Evolutionary conservation across 2,329 filamentous ascomycete genomes (phyloP).

Genomic region (Ophiocordyceps robertsii): DNA sequence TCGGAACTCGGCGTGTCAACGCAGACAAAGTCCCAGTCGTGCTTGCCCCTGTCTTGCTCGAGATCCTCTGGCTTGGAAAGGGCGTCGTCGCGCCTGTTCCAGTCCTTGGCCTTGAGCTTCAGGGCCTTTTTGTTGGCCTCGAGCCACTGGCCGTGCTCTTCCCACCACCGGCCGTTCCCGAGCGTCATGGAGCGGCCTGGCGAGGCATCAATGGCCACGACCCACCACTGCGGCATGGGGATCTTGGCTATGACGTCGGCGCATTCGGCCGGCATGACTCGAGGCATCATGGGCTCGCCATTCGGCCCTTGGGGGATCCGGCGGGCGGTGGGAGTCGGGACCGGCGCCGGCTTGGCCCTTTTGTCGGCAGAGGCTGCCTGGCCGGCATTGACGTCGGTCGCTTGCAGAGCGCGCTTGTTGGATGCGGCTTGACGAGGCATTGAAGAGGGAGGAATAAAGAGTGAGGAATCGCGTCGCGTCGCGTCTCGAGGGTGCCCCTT

Average conservation of each 20-base stretch:
- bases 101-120: slow-evolving; percentile 5
- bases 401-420: no score
- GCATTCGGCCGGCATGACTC: slow-evolving; percentile 6
- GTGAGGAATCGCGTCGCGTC: no score
- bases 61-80: slow-evolving; percentile 4
- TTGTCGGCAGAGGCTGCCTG: no score
- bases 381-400: no score
- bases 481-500: no score
- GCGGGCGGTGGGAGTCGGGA: background rate
- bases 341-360: background rate
- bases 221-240: slow-evolving; percentile 5
- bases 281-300: slow-evolving; percentile 6
- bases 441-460: no score
- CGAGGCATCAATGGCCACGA: slow-evolving; percentile 7
- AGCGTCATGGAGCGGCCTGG: slow-evolving; percentile 7
- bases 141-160: slow-evolving; percentile 7
- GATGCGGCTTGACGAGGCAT: no score
- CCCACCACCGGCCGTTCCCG: slow-evolving; percentile 8
- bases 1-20: background rate
- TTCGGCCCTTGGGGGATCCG: slow-evolving; percentile 5
- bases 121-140: slow-evolving; percentile 7
- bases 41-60: slow-evolving; percentile 6
- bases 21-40: slow-evolving; percentile 9
- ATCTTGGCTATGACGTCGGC: slow-evolving; percentile 3
- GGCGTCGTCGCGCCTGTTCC: slow-evolving; percentile 9